phyloP scores from a whole-genome alignment of 1,139 yeast species.

The Nadsonia starkeyi-henricii region DNA sequence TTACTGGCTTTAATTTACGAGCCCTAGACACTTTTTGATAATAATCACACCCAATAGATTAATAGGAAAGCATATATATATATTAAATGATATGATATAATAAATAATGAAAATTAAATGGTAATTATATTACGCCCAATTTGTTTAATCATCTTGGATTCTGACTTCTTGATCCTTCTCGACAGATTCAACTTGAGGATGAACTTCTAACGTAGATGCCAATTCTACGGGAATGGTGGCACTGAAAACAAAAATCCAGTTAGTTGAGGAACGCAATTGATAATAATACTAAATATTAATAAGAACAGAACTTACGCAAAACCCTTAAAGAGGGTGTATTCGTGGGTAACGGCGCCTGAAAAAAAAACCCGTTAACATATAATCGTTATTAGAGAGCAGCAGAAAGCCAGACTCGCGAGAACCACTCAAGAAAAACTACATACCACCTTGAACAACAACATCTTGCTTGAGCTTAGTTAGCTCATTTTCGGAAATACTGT shows the following conservation, averaged over 20 bases:
- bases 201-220: background rate
- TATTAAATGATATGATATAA: too few species aligned
- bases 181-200: background rate
- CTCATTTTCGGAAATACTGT: background rate
- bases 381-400: background rate
- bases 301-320: background rate
- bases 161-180: background rate
- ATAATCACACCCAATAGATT: too few species aligned
- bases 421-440: background rate
- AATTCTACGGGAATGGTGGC: background rate
- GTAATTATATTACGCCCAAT: too few species aligned
- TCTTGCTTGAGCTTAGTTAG: background rate
- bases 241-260: too few species aligned
- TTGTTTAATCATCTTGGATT: too few species aligned
- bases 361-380: background rate
- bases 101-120: too few species aligned
- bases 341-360: background rate
- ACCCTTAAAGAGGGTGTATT: background rate
- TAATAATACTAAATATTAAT: too few species aligned
- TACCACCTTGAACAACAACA: background rate
- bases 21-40: background rate
- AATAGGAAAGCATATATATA: too few species aligned
- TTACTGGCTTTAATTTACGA: conserved; percentile 12
- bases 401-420: background rate
- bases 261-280: too few species aligned